Base-by-base conservation (phyloP, 768 basidiomycete species). In the Fistulinella prunicolor region DNA sequence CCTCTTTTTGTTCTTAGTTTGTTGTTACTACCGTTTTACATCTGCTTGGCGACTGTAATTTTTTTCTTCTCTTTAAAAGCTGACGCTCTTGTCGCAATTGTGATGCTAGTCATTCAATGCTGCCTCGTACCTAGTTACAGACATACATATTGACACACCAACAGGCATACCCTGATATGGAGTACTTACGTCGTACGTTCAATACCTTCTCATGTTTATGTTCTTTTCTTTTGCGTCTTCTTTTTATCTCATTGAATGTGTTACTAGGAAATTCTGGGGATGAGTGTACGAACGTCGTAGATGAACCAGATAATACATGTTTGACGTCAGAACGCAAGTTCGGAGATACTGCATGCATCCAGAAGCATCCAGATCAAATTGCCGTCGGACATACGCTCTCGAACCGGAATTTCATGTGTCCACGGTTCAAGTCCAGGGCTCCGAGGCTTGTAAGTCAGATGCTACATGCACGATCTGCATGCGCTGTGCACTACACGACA, bases 231-330 rank as follows among this genome's bases (percentile, higher is more conserved):
- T n/a, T n/a, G n/a, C n/a, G n/a, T n/a, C n/a, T n/a, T n/a, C n/a
- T n/a, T n/a, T 14, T 26, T 19, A n/a, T 43, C 47, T 9, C 22
- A 22, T 37, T 36, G 28, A 24, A 23, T 26, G 37, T 51, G 37
- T 51, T 40, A 48, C 7, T 46, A 42, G 30, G 19, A 34, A 32
- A 22, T 41, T 43, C 10, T 22, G 37, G 23, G 37, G 39, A 37
- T 8, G 12, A 5, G 10, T 51, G 49, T 56, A 55, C 9, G 44
- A 54, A n/a, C n/a, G n/a, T n/a, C 26, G 47, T 44, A 30, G 36
- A 41, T 17, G 41, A 30, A 22, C n/a, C n/a, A n/a, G n/a, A 26
- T 19, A 21, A 46, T n/a, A 40, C 17, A 4, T 9, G 16, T 26
- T 35, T 43, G 42, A 22, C 10, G n/a, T n/a, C n/a, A n/a, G n/a